Base-by-base conservation (phyloP, 1,284 basidiomycete species). In the Trametes hirsuta region DNA sequence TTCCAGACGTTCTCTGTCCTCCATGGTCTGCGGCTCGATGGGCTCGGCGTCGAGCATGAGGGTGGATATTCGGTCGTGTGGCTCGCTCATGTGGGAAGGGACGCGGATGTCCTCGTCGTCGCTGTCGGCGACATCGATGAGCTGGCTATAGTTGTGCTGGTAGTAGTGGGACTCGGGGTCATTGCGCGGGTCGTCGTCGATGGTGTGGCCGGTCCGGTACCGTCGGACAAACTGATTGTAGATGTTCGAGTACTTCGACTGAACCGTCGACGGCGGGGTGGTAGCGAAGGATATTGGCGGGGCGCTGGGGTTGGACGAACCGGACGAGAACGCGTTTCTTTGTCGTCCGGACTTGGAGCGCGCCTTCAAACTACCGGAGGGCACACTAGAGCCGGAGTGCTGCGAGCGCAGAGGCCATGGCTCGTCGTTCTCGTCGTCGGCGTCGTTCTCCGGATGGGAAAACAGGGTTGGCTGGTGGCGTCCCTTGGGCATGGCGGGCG, bases 1-100 rank as follows among this genome's bases (percentile, higher is more conserved):
- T 75, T 96, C 95, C 47, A 96, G 77, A 30, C 95, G 83, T 68
- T 95, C 93, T 62, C 84, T 82, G 67, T 93, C 90, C 68, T 91
- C 88, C 46, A 84, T 75, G 8, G 85, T 87, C 42, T 83, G 80
- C 39, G 88, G 85, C 63, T 86, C 81, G 55, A 82, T 78, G 36
- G 82, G 77, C 62, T 89, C 86, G 9, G 81, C 76, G 66, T 91
- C 87, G 42, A 85, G 77, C 62, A 82, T 75, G 37, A 83, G 75
- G n/a, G 79, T 76, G 15, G 81, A 80, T 57, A 83, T 73, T 14
- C 80, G 79, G 64, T 89, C 86, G 59, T 80, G 76, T 25, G 72
- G 73, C 62, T 86, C 84, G 21, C 73, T 76, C 37, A 72, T 70
- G 48, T 72, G 76, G 59, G 77, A 73, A 14, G 75, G 68, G 46